Evolutionary conservation across 2,329 filamentous ascomycete species (phyloP).

Genomic region (Geosmithia putterillii): DNA sequence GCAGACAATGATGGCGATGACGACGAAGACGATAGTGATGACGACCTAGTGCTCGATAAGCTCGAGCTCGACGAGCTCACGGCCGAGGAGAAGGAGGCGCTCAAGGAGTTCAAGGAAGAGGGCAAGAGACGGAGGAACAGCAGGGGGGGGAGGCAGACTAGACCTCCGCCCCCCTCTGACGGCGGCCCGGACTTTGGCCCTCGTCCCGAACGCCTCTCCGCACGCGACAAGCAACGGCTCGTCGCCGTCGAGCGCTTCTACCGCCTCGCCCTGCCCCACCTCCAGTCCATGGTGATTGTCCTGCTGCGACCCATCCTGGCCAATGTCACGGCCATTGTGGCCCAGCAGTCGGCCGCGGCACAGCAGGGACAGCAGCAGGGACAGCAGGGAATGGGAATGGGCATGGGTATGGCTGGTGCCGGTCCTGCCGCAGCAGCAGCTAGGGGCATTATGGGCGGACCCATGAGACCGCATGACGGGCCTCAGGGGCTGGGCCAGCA

Average conservation of each 20-base stretch:
- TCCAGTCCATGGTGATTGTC: slow-evolving; percentile 90
- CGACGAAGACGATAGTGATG: slow-evolving; percentile 28
- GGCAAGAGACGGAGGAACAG: slow-evolving; percentile 17
- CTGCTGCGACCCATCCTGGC: slow-evolving; percentile 77
- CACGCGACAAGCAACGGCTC: slow-evolving; percentile 51
- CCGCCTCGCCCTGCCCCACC: slow-evolving; percentile 62
- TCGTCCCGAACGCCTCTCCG: slow-evolving; percentile 29
- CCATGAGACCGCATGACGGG: no score
- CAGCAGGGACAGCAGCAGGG: slow-evolving; percentile 17
- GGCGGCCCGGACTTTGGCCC: slow-evolving; percentile 32
- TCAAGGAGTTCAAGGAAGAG: slow-evolving; percentile 25
- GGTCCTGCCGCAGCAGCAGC: neutral
- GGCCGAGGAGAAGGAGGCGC: slow-evolving; percentile 26
- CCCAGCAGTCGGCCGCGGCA: slow-evolving; percentile 39
- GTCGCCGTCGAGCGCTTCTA: slow-evolving; percentile 74
- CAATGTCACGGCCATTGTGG: slow-evolving; percentile 76
- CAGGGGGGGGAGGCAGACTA: neutral
- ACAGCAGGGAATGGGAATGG: slow-evolving; percentile 1
- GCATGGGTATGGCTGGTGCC: neutral
- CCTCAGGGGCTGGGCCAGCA: neutral
- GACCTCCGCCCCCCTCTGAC: slow-evolving; percentile 7
- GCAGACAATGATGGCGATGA: slow-evolving; percentile 31
- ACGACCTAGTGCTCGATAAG: slow-evolving; percentile 27
- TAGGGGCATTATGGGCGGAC: no score
- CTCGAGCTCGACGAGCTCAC: slow-evolving; percentile 32